These are phyloP conservation scores for Scenedesmus sp. DNA, from an alignment of 163 green algal genomes.

Conservation along the genomic window DNA sequence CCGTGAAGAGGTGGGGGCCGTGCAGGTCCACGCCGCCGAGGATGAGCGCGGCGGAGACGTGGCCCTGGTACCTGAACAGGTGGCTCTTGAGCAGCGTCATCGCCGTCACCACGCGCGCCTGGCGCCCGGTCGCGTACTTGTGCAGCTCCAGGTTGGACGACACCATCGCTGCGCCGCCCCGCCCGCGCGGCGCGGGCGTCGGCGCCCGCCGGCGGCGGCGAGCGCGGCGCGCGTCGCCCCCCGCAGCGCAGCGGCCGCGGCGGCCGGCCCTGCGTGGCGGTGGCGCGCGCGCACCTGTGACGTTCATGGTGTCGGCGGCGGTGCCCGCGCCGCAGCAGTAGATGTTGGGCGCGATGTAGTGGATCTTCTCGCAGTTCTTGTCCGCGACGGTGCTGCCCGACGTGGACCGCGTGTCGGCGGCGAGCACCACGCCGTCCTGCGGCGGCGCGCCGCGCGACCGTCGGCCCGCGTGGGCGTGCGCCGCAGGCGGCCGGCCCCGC, in stretches of 20 bases:
- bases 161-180: conserved; percentile 96
- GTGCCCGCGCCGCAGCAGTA: conserved; percentile 98
- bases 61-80: conserved; percentile 97
- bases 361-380: conserved; percentile 99
- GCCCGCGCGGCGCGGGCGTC: too few relatives aligned
- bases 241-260: too few relatives aligned
- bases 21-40: conserved; percentile 94
- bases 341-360: conserved; percentile 98
- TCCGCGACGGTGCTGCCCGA: conserved; percentile 95
- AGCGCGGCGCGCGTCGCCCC: too few relatives aligned
- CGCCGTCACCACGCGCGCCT: conserved; percentile 90
- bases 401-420: conserved; percentile 97
- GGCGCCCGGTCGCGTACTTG: conserved; percentile 81
- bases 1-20: conserved; percentile 97
- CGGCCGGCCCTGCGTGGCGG: too few relatives aligned
- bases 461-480: too few relatives aligned
- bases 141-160: conserved; percentile 92
- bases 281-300: conserved; percentile 90
- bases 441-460: too few relatives aligned
- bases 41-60: conserved; percentile 95
- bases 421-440: conserved; percentile 97
- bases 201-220: too few relatives aligned
- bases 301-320: conserved; percentile 95
- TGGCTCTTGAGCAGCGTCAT: conserved; percentile 97
- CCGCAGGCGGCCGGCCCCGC: too few relatives aligned